Percentiles rank a stretch among this genome's conserved stretches.
Evolutionary conservation across 108 stramenopile species (phyloP).

Genomic region (Cyclotella choctawhatcheeana): DNA sequence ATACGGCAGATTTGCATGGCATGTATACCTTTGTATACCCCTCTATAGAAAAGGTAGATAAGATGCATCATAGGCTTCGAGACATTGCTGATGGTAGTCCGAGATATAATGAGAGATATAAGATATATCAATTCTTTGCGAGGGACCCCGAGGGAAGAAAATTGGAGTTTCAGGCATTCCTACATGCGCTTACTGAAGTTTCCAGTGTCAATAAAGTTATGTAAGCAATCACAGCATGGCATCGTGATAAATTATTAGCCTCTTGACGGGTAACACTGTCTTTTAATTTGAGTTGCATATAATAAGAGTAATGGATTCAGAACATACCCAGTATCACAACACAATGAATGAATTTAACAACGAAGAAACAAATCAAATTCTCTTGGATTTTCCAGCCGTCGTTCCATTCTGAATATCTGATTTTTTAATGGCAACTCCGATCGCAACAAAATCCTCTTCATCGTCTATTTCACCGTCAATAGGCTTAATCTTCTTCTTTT

Average conservation of each 20-base stretch:
- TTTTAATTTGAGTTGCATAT: too few species aligned
- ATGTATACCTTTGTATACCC: slow-evolving; percentile 59
- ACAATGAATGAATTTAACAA: too few species aligned
- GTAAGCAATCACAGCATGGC: too few species aligned
- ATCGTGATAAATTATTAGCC: too few species aligned
- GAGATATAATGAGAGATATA: slow-evolving; percentile 30
- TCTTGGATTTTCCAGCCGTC: not conserved
- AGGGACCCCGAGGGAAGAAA: slow-evolving; percentile 42
- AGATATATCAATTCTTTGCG: slow-evolving; percentile 52
- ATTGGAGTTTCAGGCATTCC: slow-evolving; percentile 52
- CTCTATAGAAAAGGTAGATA: slow-evolving; percentile 39
- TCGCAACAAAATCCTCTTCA: slow-evolving; percentile 30
- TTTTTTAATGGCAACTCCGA: slow-evolving; percentile 39
- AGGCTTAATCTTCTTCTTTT: slow-evolving; percentile 1
- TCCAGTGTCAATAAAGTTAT: too few species aligned
- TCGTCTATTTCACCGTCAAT: slow-evolving; percentile 4
- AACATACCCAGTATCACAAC: too few species aligned
- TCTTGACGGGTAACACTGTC: too few species aligned
- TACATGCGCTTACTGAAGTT: slow-evolving; percentile 35
- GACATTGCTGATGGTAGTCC: slow-evolving; percentile 43
- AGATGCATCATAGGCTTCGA: slow-evolving; percentile 34
- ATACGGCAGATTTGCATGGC: slow-evolving; percentile 39
- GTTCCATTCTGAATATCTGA: slow-evolving; percentile 15
- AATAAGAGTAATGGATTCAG: too few species aligned
- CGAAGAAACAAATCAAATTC: too few species aligned